phyloP scores from a whole-genome alignment of 306 rosid genomes.

The Malus sieversii region DNA sequence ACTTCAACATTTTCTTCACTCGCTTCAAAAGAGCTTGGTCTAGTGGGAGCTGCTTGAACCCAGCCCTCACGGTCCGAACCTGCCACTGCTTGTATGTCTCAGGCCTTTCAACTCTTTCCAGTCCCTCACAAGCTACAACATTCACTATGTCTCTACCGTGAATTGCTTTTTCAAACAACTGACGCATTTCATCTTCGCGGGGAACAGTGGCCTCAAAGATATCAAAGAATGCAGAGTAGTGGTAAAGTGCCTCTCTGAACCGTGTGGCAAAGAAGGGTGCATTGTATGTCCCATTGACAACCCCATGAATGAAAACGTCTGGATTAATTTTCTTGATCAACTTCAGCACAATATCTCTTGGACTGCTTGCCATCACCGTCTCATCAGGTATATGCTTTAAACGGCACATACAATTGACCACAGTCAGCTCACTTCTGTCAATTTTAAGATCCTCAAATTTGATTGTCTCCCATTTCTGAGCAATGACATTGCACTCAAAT shows the following conservation, averaged over 20 bases:
- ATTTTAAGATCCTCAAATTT: slow-evolving; percentile 13
- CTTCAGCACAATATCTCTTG: slow-evolving; percentile 21
- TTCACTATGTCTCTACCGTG: slow-evolving; percentile 20
- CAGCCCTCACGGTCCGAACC: slow-evolving; percentile 18
- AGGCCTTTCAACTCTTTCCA: slow-evolving; percentile 32
- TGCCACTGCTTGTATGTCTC: slow-evolving; percentile 32
- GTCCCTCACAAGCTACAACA: slow-evolving; percentile 30
- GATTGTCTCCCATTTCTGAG: slow-evolving; percentile 32
- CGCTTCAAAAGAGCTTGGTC: slow-evolving; percentile 12
- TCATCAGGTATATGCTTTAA: slow-evolving; percentile 19
- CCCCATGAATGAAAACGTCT: slow-evolving; percentile 24
- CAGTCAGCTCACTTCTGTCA: slow-evolving; percentile 10
- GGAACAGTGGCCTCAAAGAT: slow-evolving; percentile 9
- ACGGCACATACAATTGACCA: slow-evolving; percentile 20
- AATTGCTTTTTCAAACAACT: slow-evolving; percentile 18
- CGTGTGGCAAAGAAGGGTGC: slow-evolving; percentile 22
- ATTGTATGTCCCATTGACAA: slow-evolving; percentile 21
- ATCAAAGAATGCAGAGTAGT: slow-evolving; percentile 23
- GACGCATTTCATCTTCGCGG: slow-evolving; percentile 12
- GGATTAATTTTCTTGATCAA: slow-evolving; percentile 22
- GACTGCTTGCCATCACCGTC: slow-evolving; percentile 4
- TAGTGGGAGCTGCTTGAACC: slow-evolving; percentile 25
- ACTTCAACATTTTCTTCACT: not conserved
- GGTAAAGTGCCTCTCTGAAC: slow-evolving; percentile 17
- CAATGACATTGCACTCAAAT: slow-evolving; percentile 30